Evolutionary conservation across 768 basidiomycete genomes (phyloP).

Genomic region (Tulasnella sp.): DNA sequence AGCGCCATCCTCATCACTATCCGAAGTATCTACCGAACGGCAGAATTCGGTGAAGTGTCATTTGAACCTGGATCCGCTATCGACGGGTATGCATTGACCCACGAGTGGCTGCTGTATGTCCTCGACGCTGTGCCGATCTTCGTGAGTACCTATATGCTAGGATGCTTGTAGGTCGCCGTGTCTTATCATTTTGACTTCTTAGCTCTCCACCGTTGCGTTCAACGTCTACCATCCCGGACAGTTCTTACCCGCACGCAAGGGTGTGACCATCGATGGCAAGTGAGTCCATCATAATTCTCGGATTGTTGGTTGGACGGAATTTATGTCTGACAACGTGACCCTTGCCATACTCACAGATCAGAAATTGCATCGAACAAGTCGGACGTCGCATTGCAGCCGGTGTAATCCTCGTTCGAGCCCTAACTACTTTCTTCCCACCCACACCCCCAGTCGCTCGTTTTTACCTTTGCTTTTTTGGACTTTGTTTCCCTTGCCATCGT

Average conservation of each 20-base stretch:
- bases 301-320: background rate
- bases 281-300: background rate
- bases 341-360: background rate
- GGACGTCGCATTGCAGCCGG: background rate
- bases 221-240: conserved; percentile 30
- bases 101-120: conserved; percentile 37
- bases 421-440: background rate
- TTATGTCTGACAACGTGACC: background rate
- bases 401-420: background rate
- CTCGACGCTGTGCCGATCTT: conserved; percentile 35
- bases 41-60: conserved; percentile 34
- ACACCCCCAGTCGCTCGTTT: too few species aligned
- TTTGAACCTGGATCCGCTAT: conserved; percentile 3
- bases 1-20: conserved; percentile 29
- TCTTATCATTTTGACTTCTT: background rate
- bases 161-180: background rate
- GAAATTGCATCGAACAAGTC: conserved; percentile 2
- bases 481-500: too few species aligned
- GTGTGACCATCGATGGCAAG: conserved; percentile 32
- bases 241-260: conserved; percentile 34
- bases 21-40: conserved; percentile 35
- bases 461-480: too few species aligned
- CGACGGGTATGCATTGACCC: conserved; percentile 30
- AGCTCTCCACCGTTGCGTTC: conserved; percentile 18
- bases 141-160: conserved; percentile 13